Base-by-base conservation (phyloP, 768 basidiomycete species). In the Gymnopilus junonius region DNA sequence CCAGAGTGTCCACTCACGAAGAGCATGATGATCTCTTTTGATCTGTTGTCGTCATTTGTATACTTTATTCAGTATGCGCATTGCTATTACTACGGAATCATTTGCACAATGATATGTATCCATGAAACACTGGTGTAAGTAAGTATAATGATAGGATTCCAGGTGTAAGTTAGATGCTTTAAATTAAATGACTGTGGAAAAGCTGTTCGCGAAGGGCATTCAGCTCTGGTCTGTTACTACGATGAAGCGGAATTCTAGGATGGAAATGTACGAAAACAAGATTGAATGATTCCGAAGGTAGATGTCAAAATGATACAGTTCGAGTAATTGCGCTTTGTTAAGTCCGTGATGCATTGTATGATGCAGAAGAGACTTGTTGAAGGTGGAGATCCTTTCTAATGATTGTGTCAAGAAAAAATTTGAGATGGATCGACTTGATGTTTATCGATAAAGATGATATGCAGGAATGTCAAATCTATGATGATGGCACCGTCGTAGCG, bases 171-270 rank as follows among this genome's bases (percentile, higher is more conserved):
- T 55, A 55, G 40, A 27, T 55, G 54, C 54, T 29, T 40, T n/a
- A n/a, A 37, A 40, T 55, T 55, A 55, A 55, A 55, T 40, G 54
- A 55, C 17, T 55, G 54, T 55, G 53, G 20, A 54, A 55, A 55
- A 29, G 21, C 12, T 37, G 25, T 10, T 40, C 54, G 25, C 37
- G 37, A 27, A 14, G 21, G 48, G 17, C 29, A 17, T 20, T n/a
- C n/a, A 29, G n/a, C 48, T 51, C 29, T 29, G 48, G 48, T 51
- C 48, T 32, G 48, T 31, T 51, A 32, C 27, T 51, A 29, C 27
- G 35, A 29, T n/a, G 35, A 27, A 39, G 23, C 25, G 31, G 45
- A 40, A 55, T 12, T 37, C 35, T 55, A 55, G 37, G 29, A 55
- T 40, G 39, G 20, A 39, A 15, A 20, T 55, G 37, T 39, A 27